Evolutionary conservation across 257 asterid genomes (phyloP), one percentile per base, ranked within the genome.

Genomic region (Eustoma russellianum): DNA sequence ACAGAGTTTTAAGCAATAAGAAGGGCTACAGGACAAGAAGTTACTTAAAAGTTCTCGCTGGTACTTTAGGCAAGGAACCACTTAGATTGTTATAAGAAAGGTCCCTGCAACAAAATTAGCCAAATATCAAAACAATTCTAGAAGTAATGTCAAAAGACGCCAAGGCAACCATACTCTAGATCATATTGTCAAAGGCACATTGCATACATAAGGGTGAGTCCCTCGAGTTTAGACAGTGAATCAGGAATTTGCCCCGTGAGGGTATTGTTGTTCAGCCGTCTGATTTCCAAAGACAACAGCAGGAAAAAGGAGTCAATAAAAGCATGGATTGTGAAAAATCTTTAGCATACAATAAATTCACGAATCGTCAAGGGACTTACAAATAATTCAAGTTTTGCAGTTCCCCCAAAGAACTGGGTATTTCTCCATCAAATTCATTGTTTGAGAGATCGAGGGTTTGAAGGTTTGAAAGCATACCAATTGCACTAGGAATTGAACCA

Each of bases 201-300:
- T 12, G 60, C 94, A 17, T 81, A 92, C 97, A 83, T 77, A 13
- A 92, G 88, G 15, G 88, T 79, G 58, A 92, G 97, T 71, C 97
- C 88, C 43, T 69, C 65, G 11, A 79, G 67, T 50, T 70, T 70
- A 35, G 86, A 77, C 40, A 92, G 77, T 47, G 95, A 70, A 8
- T 83, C 85, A 0, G 97, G 95, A 52, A 86, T 80, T 40, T 68
- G 43, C 52, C 97, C 97, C 0, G 62, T 69, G 58, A 92, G 79
- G 77, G 88, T 92, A 72, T 92, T 88, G 83, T 92, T 92, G 85
- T 85, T 88, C 51, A 92, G 88, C 64, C 94, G 93, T 75, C 99
- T 92, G 83, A 56, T 76, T 74, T 77, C 76, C 66, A 78, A 67
- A 70, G 12, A 69, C 57, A 60, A 48, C 46, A 68, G 15, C 65